A percentile compares a stretch with the other conserved stretches of the same genome.
Conservation (phyloP, 106 monocot genomes). For the Dactylorhiza incarnata region DNA sequence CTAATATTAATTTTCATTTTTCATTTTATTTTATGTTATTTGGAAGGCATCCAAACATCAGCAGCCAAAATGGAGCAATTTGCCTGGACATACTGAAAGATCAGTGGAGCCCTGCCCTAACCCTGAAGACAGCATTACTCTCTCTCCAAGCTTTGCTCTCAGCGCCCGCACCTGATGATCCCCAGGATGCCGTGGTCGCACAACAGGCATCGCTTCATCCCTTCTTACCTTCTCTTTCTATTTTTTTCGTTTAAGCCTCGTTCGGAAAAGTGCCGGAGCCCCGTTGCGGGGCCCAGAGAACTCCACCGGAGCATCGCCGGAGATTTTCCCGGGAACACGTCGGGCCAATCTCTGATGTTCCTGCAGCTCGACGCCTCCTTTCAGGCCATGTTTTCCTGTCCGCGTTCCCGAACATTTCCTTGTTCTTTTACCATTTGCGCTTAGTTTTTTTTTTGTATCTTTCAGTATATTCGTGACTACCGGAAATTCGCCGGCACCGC, state of each 20-base stretch:
- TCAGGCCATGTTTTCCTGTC: too few relatives aligned
- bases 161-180: conserved; percentile 89
- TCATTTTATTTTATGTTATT: not conserved
- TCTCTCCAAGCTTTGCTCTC: conserved; percentile 96
- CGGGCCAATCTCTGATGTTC: too few relatives aligned
- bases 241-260: not conserved
- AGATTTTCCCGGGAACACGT: too few relatives aligned
- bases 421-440: not conserved
- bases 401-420: too few relatives aligned
- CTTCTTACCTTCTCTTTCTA: not conserved
- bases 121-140: conserved; percentile 86
- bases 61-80: conserved; percentile 99
- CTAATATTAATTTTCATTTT: not conserved
- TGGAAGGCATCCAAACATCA: conserved; percentile 95
- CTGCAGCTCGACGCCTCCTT: too few relatives aligned
- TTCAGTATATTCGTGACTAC: conserved; percentile 81
- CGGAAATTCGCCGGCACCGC: conserved; percentile 73
- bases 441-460: not conserved
- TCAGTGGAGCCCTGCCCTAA: conserved; percentile 98
- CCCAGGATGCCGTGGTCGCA: conserved; percentile 98
- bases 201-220: conserved; percentile 72
- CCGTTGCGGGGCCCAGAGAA: too few relatives aligned
- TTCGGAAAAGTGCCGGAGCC: too few relatives aligned
- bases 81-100: conserved; percentile 98
- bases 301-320: too few relatives aligned